phyloP scores from a whole-genome alignment of 1,139 yeast genomes.

The Candida smagusa region DNA sequence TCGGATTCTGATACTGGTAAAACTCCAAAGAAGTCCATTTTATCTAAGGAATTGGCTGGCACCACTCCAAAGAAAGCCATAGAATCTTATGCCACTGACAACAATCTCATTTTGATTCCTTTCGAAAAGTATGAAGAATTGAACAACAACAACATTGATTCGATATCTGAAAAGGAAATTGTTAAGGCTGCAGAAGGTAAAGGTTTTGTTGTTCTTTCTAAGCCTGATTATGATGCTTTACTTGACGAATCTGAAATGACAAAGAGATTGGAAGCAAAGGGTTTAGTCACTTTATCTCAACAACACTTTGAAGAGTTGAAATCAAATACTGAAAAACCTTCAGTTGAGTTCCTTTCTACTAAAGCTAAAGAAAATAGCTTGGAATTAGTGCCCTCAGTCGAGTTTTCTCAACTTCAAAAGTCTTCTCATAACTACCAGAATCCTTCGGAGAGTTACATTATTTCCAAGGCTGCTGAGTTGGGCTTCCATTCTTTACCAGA shows the following conservation, averaged over 20 bases:
- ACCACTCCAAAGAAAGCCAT: conserved; percentile 31
- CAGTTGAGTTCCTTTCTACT: conserved; percentile 15
- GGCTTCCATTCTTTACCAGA: conserved; percentile 22
- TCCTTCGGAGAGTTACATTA: conserved; percentile 31
- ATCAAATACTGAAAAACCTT: conserved; percentile 14
- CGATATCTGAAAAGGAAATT: conserved; percentile 23
- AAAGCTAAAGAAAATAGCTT: conserved; percentile 16
- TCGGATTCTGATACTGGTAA: conserved; percentile 16
- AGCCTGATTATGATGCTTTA: conserved; percentile 21
- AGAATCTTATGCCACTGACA: conserved; percentile 46
- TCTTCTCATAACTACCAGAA: conserved; percentile 10
- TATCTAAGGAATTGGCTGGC: conserved; percentile 22
- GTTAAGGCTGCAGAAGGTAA: conserved; percentile 20
- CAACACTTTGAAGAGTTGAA: conserved; percentile 20
- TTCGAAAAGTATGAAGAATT: conserved; percentile 42
- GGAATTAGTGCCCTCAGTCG: conserved; percentile 18
- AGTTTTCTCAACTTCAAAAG: conserved; percentile 17
- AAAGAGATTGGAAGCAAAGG: conserved; percentile 26
- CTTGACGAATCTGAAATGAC: conserved; percentile 35
- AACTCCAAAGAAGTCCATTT: conserved; percentile 6
- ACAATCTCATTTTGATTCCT: conserved; percentile 50
- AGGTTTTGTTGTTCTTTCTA: conserved; percentile 27
- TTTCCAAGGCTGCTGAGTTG: conserved; percentile 22
- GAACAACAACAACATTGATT: conserved; percentile 20
- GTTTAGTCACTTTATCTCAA: conserved; percentile 33